Evolutionary conservation across 768 basidiomycete species (phyloP), one percentile per base, ranked within the genome.

Genomic region (Xerocomellus amylosporus): DNA sequence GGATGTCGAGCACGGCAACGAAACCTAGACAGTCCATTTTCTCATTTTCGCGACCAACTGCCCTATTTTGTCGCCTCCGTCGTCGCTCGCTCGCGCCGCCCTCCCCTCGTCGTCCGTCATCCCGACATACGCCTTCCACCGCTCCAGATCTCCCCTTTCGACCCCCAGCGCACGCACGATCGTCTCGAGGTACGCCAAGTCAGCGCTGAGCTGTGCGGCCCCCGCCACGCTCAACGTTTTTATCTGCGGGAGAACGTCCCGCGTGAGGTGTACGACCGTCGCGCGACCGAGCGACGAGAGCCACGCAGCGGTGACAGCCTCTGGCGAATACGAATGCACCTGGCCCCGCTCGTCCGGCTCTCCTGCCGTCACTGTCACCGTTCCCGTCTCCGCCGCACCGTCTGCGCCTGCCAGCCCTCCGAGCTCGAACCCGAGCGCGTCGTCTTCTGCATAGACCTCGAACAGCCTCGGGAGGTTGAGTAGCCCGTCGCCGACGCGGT

Each of bases 371-470:
- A 3, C 75, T 64, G 8, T 79, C 64, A 24, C 46, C 20, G 9
- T 12, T 10, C 3, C 13, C 24, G 8, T 74, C 64, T 7, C 79
- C 65, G 36, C 62, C n/a, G 1, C 34, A 33, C 73, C 75, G 54
- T 88, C 84, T 46, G 90, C 68, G 61, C 83, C 82, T 0, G 89
- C 92, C 10, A 98, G 74, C 6, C 88, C 92, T 45, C 87, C 84
- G 38, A 98, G 75, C 34, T 91, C 93, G 71, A 94, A 97, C 2
- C 86, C 83, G 9, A 98, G 79, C 10, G 92, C 90, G 56, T 94
- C 93, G 67, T 98, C 94, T 53, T 88, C 87, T 8, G 89, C 91
- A 64, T 97, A 96, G 17, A 95, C 88, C 70, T 98, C 95, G 65
- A 98, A 97, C 15, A 98, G 75, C 52, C 94, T 75, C 2, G 96